Evolutionary conservation across 257 asterid genomes (phyloP), one percentile per base, ranked within the genome.

Genomic region (Primulina tabacum): DNA sequence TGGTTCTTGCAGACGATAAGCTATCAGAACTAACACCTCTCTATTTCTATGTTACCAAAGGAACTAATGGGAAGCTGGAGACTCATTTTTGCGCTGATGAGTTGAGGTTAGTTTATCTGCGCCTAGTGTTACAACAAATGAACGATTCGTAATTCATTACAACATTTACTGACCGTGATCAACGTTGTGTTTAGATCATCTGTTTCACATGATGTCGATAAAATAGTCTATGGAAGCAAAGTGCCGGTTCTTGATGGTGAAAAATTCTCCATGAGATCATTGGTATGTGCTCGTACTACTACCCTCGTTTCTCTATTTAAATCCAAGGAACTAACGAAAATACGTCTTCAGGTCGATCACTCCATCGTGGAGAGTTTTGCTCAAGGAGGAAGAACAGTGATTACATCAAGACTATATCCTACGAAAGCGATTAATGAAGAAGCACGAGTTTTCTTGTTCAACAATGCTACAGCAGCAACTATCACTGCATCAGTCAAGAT

Each of bases 331-430:
- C 53, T 43, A 43, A 43, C 6, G n/a, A 43, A 43, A 43, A 43
- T 3, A 11, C 6, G 6, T 43, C 53, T 68, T 10, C 70, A 86
- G 98, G 96, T 87, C 35, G 98, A 92, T 82, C 98, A 92, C 69
- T 92, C 98, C 9, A 88, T 88, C 8, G 82, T 88, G 17, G 98
- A 92, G 84, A 92, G 98, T 86, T 92, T 86, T 77, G 96, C 86
- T 21, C 98, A 92, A 77, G 96, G 92, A 62, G 96, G 96, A 56
- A 80, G 96, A 77, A 76, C 73, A 29, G 96, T 88, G 1, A 86
- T 92, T 34, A 80, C 98, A 1, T 92, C 96, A n/a, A 63, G 98
- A 79, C 69, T 89, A 18, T 92, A 92, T 67, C 98, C 98, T 4
- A 89, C 98, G 0, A 80, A 71, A 64, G 96, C 96, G 18, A 79